A percentile compares a stretch with the other conserved stretches of the same genome.
These are phyloP conservation scores for Amauroascus niger DNA, from an alignment of 2,329 filamentous ascomycete species.

Conservation along the genomic window DNA sequence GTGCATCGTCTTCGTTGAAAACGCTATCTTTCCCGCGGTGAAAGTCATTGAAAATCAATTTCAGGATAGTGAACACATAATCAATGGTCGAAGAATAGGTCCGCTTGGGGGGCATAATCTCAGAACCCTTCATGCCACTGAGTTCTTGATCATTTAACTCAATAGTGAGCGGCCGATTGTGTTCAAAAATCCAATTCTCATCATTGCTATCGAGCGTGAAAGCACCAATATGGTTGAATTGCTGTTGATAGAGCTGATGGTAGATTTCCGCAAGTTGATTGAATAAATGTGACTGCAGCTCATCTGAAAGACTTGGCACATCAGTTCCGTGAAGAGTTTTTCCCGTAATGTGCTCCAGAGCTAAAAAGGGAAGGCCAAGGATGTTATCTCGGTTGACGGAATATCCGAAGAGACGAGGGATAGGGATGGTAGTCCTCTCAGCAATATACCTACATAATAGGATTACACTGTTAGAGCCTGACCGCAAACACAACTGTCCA, in stretches of 20 bases:
- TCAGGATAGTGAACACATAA: conserved; percentile 7
- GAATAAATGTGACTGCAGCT: neutral
- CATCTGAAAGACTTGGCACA: neutral
- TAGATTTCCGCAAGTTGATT: conserved; percentile 9
- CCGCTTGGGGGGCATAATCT: neutral
- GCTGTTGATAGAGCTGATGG: conserved; percentile 6
- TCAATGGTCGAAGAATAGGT: conserved; percentile 10
- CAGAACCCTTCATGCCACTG: neutral
- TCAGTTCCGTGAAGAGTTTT: conserved; percentile 1
- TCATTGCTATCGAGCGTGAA: conserved; percentile 7
- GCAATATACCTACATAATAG: conserved; percentile 13
- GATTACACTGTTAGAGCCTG: neutral
- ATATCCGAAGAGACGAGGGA: conserved; percentile 14
- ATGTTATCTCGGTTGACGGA: conserved; percentile 11
- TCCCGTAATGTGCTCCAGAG: conserved; percentile 9
- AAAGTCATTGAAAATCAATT: conserved; percentile 12
- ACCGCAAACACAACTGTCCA: no score
- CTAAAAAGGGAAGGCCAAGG: conserved; percentile 12
- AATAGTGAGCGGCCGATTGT: conserved; percentile 9
- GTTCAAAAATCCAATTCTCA: conserved; percentile 10
- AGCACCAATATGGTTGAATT: conserved; percentile 11
- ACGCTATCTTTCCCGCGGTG: conserved; percentile 9
- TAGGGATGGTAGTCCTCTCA: conserved; percentile 18
- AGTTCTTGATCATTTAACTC: conserved; percentile 10
- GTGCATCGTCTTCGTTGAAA: conserved; percentile 12